Evolutionary conservation across 805 yeast species (phyloP).

Genomic region (Babjeviella inositovora): DNA sequence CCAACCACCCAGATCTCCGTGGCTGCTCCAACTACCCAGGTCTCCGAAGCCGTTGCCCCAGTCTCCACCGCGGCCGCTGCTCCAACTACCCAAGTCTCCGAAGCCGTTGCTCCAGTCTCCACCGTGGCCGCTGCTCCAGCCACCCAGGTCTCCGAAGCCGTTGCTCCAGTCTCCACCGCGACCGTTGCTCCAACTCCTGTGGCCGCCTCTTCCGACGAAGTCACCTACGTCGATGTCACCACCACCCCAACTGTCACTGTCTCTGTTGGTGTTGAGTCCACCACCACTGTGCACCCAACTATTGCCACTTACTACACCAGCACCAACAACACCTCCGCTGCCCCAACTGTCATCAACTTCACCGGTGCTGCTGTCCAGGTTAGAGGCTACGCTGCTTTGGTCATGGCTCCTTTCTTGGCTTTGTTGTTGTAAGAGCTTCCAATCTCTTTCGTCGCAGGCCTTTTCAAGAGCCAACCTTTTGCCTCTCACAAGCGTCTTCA

Average conservation of each 20-base stretch:
- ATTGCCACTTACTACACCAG: conserved; percentile 13
- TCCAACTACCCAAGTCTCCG: conserved; percentile 1
- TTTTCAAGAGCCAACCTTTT: no score
- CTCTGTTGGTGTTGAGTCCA: conserved; percentile 29
- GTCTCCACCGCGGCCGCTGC: not conserved
- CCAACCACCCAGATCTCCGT: conserved; percentile 1
- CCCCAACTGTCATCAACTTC: no score
- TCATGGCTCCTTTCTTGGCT: no score
- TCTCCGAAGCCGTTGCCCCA: conserved; percentile 3
- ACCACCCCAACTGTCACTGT: conserved; percentile 29
- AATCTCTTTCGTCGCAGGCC: no score
- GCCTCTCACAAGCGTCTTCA: no score
- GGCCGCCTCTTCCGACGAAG: conserved; percentile 8
- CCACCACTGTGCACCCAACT: conserved; percentile 18
- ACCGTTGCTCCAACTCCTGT: conserved; percentile 1
- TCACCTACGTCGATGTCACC: conserved; percentile 29
- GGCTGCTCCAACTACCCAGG: no score
- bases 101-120: conserved; percentile 2
- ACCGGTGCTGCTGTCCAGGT: no score
- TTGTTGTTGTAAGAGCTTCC: no score
- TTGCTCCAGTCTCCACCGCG: conserved; percentile 2
- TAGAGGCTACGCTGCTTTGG: no score
- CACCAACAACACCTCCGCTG: conserved; percentile 6
- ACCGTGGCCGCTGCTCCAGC: conserved; percentile 1
- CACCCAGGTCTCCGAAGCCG: conserved; percentile 1